phyloP scores from a whole-genome alignment of 345 rosid species.

The Hibiscus trionum region DNA sequence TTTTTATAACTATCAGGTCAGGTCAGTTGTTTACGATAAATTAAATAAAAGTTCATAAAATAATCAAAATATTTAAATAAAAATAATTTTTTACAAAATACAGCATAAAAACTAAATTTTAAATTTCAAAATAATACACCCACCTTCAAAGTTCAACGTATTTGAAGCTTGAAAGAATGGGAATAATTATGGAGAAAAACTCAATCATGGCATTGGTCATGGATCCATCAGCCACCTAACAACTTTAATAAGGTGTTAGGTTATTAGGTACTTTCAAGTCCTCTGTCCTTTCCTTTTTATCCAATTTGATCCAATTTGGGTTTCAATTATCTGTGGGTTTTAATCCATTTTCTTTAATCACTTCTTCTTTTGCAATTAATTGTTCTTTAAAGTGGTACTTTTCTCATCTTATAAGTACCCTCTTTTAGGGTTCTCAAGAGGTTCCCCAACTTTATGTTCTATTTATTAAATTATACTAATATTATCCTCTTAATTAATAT shows the following conservation, averaged over 20 bases:
- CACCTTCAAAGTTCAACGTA: no score
- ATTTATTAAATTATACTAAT: no score
- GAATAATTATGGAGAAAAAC: no score
- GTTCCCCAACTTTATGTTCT: not conserved
- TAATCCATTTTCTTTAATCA: not conserved
- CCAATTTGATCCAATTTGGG: not conserved
- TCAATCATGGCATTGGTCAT: not conserved
- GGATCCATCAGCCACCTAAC: constrained; percentile 3
- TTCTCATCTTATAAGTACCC: not conserved
- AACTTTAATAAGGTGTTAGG: not conserved
- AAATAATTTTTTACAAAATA: no score
- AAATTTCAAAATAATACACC: no score
- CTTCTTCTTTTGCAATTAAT: not conserved
- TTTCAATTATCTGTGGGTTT: not conserved
- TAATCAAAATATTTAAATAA: no score
- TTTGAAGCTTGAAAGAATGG: no score
- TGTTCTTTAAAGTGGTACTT: not conserved
- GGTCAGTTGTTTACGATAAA: no score
- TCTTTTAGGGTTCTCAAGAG: not conserved
- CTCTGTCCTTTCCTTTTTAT: not conserved
- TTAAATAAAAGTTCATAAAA: no score
- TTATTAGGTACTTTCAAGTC: not conserved
- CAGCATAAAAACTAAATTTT: no score
- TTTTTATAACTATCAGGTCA: no score
- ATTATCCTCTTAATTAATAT: no score